Evolutionary conservation across 805 yeast species (phyloP), one percentile per base, ranked within the genome.

Genomic region (Kuraishia piskuri): DNA sequence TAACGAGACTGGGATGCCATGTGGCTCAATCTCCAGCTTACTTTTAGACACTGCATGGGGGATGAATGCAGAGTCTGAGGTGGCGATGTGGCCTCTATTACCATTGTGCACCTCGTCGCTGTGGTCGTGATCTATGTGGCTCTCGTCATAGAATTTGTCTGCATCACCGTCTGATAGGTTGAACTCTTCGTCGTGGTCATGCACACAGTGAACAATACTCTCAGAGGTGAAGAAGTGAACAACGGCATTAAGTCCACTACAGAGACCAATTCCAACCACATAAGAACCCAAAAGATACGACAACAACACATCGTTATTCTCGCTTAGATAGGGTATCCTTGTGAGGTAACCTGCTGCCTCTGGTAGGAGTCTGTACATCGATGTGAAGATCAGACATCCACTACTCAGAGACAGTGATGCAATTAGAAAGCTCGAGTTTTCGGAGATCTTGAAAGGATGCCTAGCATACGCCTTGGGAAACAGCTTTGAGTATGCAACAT

Each of bases 181-280:
- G 47, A 57, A 49, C 9, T 55, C 67, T 14, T 64, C 67, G 17
- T 64, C 72, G n/a, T 61, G 66, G 22, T 61, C 65, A 61, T 90
- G 96, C 17, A 82, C 86, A 68, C 97, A 90, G 63, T 90, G 97
- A 0, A 91, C 87, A 36, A 91, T 79, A 31, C 91, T 83, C 64
- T 88, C 88, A 51, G 92, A 81, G 0, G 97, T 88, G 52, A 83
- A 67, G 37, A 80, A 66, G 66, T 91, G 97, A 4, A 94, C 80
- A 1, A 85, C 40, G 24, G 72, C 64, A 65, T 90, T 91, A 53
- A 92, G 69, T 1, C 68, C 55, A 0, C 81, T 65, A 62, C 96
- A 88, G 1, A 80, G 57, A 1, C 70, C 48, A 2, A 86, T 78
- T 2, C 99, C 98, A 1, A 69, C 22, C 20, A 68, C 55, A 52